Evolutionary conservation across 805 yeast species (phyloP).

Genomic region (Yamadazyma phyllophila): DNA sequence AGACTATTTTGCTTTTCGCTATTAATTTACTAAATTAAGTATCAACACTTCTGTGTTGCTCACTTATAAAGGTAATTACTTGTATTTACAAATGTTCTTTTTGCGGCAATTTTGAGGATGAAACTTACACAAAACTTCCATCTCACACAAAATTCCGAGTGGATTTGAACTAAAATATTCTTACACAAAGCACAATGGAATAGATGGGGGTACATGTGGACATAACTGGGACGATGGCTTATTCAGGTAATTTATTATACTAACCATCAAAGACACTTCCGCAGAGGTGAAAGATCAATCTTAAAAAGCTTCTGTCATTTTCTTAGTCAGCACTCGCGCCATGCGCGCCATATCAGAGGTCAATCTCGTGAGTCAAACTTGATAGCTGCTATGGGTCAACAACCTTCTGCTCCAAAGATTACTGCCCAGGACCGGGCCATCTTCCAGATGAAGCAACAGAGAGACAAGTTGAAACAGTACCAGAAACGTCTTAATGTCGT

Average conservation of each 20-base stretch:
- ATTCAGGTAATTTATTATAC: too few species aligned
- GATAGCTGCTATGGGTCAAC: constrained; percentile 36
- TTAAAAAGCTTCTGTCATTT: not conserved
- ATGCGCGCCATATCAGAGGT: not conserved
- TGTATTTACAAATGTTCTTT: constrained; percentile 5
- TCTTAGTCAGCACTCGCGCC: not conserved
- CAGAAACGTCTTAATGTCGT: constrained; percentile 57
- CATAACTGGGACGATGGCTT: too few species aligned
- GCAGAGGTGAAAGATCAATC: too few species aligned
- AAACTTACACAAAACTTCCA: not conserved
- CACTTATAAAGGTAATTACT: not conserved
- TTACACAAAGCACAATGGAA: too few species aligned
- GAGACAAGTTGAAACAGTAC: constrained; percentile 80
- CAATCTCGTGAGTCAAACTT: not conserved
- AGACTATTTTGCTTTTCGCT: constrained; percentile 5
- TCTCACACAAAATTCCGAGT: not conserved
- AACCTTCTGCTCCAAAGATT: constrained; percentile 51
- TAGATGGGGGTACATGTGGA: too few species aligned
- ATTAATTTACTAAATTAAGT: constrained; percentile 7
- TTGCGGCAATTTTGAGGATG: not conserved
- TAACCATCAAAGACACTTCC: too few species aligned
- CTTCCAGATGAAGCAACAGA: constrained; percentile 79
- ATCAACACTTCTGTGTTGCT: not conserved
- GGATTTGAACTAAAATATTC: too few species aligned
- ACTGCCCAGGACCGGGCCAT: constrained; percentile 86